Base-by-base conservation (phyloP, 352 stramenopile species). In the Pythium aristosporum region DNA sequence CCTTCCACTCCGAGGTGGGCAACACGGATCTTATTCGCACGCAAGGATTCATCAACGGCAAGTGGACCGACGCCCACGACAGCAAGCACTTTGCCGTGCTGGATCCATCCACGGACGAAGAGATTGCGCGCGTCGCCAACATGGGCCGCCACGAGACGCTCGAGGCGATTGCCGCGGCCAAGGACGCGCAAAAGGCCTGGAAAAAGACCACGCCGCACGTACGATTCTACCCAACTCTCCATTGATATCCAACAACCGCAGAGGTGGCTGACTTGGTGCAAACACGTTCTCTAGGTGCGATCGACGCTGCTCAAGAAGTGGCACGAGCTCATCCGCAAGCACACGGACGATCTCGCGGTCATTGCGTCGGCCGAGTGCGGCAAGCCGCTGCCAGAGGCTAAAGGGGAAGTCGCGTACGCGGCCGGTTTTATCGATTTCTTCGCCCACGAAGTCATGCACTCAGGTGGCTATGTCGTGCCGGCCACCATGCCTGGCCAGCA, bases 321-420 rank as follows among this genome's bases (percentile, higher is more conserved):
- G 85, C 58, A 89, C 63, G 82, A 74, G 1, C 73, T 85, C n/a
- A 88, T 96, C 50, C 63, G 76, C 28, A 69, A 77, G 37, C 82
- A 92, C 69, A 79, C 71, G 13, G 80, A 86, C 21, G 90, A 97
- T 54, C 75, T 98, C 34, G 90, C 82, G 30, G 56, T 83, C n/a
- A 97, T 99, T 51, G 97, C 98, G 70, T 98, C 97, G 23, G 71
- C 96, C 13, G 98, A 99, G 83, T 97, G 89, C 57, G 98, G 97
- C 52, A 99, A 99, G 74, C 96, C 97, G 11, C 72, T 99, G 18
- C 64, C 80, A 2, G 97, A 99, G 75, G 92, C 94, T 21, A 82
- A 87, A 55, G 94, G 91, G 16, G 97, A 99, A 77, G 83, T 99
- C 16, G 76, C 76, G 5, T 99, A 99, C 69, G 96, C 87, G 16